These are phyloP conservation scores for Venturia carpophila DNA, from an alignment of 2,329 filamentous ascomycete species.

Conservation along the genomic window DNA sequence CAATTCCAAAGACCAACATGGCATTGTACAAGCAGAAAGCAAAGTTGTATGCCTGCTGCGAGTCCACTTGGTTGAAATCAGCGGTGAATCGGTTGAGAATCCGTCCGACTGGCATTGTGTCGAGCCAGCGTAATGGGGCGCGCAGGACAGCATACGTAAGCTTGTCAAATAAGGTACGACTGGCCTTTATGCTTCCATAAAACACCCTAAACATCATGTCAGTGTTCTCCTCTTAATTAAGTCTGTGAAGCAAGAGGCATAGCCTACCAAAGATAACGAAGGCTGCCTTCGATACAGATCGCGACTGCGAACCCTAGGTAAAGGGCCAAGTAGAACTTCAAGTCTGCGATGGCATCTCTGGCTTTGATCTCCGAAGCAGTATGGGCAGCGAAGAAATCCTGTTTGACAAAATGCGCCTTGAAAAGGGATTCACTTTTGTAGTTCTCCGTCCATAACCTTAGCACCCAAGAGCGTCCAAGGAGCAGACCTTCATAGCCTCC, in stretches of 20 bases:
- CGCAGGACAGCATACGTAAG: constrained; percentile 61
- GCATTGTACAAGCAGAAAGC: constrained; percentile 19
- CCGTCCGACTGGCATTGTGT: constrained; percentile 69
- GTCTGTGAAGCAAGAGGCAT: not conserved
- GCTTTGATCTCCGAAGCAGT: constrained; percentile 4
- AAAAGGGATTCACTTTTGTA: constrained; percentile 12
- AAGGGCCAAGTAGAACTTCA: constrained; percentile 42
- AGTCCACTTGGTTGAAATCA: constrained; percentile 67
- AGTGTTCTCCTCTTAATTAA: not conserved
- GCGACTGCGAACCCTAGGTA: constrained; percentile 55
- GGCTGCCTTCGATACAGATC: constrained; percentile 52
- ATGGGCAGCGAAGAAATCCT: not conserved
- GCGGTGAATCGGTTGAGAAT: constrained; percentile 71
- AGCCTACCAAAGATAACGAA: constrained; percentile 49
- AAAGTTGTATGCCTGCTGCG: constrained; percentile 15
- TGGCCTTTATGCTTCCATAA: constrained; percentile 58
- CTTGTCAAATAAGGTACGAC: constrained; percentile 57
- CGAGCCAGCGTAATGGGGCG: constrained; percentile 56
- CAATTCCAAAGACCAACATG: constrained; percentile 55
- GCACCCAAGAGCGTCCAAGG: constrained; percentile 54
- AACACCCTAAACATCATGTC: constrained; percentile 38
- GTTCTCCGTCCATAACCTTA: constrained; percentile 47
- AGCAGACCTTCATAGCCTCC: constrained; percentile 47
- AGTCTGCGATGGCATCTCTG: not conserved
- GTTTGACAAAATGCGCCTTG: not conserved